A percentile compares a stretch with the other conserved stretches of the same genome.
These are phyloP conservation scores for Boletus sp. DNA, from an alignment of 768 basidiomycete species.

Conservation along the genomic window DNA sequence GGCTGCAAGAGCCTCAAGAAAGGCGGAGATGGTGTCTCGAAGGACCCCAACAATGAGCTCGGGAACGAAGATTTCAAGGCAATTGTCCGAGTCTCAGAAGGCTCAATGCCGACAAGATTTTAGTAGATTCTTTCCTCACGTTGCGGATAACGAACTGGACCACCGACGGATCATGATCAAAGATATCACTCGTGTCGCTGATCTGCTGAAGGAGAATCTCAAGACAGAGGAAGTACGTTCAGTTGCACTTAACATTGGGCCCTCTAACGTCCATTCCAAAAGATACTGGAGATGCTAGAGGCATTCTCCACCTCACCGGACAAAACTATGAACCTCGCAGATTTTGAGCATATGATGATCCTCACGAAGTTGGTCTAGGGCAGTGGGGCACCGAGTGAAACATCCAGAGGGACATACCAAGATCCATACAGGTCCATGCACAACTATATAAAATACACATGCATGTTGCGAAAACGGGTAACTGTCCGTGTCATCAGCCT, in stretches of 20 bases:
- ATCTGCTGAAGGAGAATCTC: slow-evolving; percentile 66
- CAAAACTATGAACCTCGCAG: slow-evolving; percentile 60
- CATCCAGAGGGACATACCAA: background rate
- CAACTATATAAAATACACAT: background rate
- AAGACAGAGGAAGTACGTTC: slow-evolving; percentile 67
- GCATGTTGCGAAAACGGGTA: background rate
- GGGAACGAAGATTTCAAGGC: slow-evolving; percentile 2
- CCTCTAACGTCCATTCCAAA: slow-evolving; percentile 1
- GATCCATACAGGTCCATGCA: slow-evolving; percentile 6
- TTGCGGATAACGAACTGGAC: slow-evolving; percentile 43
- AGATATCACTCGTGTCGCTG: slow-evolving; percentile 59
- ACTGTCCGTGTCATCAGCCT: slow-evolving; percentile 1
- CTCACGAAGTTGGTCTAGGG: slow-evolving; percentile 38
- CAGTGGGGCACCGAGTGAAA: background rate
- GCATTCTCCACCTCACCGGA: slow-evolving; percentile 69
- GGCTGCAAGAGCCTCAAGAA: slow-evolving; percentile 1
- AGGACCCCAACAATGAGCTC: background rate
- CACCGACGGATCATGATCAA: slow-evolving; percentile 58
- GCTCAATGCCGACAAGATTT: slow-evolving; percentile 57
- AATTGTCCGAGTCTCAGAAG: slow-evolving; percentile 52
- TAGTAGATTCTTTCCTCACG: slow-evolving; percentile 68
- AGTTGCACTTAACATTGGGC: background rate
- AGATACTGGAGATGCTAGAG: slow-evolving; percentile 82
- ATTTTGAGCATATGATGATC: slow-evolving; percentile 78
- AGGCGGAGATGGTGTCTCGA: slow-evolving; percentile 6